A percentile compares a stretch with the other conserved stretches of the same genome.
Evolutionary conservation across 306 rosid species (phyloP).

Genomic region (Ziziphus jujuba): DNA sequence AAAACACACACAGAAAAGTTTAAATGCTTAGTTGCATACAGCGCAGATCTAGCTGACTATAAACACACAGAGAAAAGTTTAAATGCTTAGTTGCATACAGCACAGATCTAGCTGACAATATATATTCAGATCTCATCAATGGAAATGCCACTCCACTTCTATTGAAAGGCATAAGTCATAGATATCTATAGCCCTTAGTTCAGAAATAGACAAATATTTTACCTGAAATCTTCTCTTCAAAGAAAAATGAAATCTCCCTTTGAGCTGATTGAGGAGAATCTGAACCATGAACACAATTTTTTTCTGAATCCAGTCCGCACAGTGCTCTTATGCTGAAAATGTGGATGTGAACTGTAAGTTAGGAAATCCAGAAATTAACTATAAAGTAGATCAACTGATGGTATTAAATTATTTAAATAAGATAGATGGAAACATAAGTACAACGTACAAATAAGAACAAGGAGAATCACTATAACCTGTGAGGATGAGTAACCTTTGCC

Average conservation of each 20-base stretch:
- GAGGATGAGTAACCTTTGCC: constrained; percentile 85
- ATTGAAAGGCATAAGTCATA: background rate
- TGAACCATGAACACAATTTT: constrained; percentile 86
- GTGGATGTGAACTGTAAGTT: constrained; percentile 13
- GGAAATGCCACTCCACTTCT: background rate
- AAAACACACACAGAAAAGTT: background rate
- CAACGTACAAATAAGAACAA: constrained; percentile 3
- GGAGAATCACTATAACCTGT: constrained; percentile 52
- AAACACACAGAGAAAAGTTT: background rate
- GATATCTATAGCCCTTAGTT: background rate
- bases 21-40: background rate
- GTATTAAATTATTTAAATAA: constrained; percentile 9
- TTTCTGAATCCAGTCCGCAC: constrained; percentile 62
- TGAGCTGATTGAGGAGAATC: constrained; percentile 75
- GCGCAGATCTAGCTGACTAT: background rate
- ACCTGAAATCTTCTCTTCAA: constrained; percentile 62
- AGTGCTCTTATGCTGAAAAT: constrained; percentile 72
- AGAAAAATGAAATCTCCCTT: constrained; percentile 77
- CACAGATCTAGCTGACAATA: background rate
- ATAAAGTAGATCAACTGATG: constrained; percentile 9
- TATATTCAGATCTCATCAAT: background rate
- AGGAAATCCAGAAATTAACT: constrained; percentile 21
- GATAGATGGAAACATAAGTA: constrained; percentile 6
- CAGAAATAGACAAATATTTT: constrained; percentile 6
- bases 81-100: background rate